Evolutionary conservation across 2,329 filamentous ascomycete species (phyloP).

Genomic region (Lasiodiplodia sp.): DNA sequence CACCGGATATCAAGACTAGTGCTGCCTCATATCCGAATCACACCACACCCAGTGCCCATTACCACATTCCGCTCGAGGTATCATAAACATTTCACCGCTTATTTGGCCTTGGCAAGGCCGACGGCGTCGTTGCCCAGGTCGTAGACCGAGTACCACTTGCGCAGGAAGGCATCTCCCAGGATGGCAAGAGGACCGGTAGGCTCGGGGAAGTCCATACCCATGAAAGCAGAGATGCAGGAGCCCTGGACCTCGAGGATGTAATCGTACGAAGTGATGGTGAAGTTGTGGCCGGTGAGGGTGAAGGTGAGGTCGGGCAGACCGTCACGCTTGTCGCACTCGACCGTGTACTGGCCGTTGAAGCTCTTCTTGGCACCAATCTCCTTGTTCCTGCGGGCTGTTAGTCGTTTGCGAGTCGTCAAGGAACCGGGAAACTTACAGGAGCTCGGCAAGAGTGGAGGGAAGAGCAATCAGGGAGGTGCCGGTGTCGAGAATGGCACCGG

Average conservation of each 20-base stretch:
- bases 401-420: background rate
- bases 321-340: constrained; percentile 86
- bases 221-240: constrained; percentile 96
- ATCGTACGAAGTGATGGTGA: constrained; percentile 86
- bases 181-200: constrained; percentile 92
- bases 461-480: constrained; percentile 97
- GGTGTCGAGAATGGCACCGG: constrained; percentile 96
- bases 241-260: constrained; percentile 97
- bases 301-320: constrained; percentile 91
- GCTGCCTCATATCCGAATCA: background rate
- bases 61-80: constrained; percentile 15
- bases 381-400: constrained; percentile 68
- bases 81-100: constrained; percentile 37
- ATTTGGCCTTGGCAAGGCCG: constrained; percentile 86
- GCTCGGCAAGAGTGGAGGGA: constrained; percentile 87
- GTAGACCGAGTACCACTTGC: constrained; percentile 95
- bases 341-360: constrained; percentile 94
- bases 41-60: background rate
- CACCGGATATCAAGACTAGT: background rate
- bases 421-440: constrained; percentile 65
- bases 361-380: constrained; percentile 98
- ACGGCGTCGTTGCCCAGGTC: constrained; percentile 90
- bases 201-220: constrained; percentile 87
- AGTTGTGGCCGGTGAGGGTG: constrained; percentile 88
- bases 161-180: constrained; percentile 82